A percentile compares a stretch with the other conserved stretches of the same genome.
phyloP scores from a whole-genome alignment of 495 filamentous ascomycete genomes.

The Hypoxylon rickii region DNA sequence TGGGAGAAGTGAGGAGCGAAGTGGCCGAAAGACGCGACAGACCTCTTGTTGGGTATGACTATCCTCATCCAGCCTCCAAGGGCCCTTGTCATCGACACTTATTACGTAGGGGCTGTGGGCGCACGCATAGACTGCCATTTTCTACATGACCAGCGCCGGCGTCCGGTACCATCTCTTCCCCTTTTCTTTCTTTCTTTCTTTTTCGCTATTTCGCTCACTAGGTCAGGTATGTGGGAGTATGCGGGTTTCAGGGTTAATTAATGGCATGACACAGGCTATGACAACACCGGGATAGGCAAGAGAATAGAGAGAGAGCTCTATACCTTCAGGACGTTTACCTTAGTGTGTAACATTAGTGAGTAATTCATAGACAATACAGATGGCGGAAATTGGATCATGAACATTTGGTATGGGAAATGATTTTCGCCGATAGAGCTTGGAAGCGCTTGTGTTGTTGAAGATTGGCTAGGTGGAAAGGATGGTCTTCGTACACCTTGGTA shows the following conservation, averaged over 20 bases:
- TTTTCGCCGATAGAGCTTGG: no score
- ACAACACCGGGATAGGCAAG: slow-evolving; percentile 3
- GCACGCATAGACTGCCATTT: slow-evolving; percentile 26
- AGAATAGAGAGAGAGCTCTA: slow-evolving; percentile 3
- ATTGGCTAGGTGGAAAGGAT: no score
- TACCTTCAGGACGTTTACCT: no score
- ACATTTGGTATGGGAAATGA: background rate
- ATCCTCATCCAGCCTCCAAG: no score
- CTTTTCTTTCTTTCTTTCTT: background rate
- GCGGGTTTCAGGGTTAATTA: slow-evolving; percentile 23
- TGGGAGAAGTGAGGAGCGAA: no score
- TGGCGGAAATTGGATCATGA: background rate
- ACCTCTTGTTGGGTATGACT: background rate
- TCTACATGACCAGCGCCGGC: slow-evolving; percentile 30
- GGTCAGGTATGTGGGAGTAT: background rate
- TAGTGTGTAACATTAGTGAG: slow-evolving; percentile 5
- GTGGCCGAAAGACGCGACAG: no score
- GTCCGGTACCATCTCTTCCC: slow-evolving; percentile 8
- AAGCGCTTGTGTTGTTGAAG: no score
- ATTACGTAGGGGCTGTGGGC: background rate
- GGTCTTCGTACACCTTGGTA: no score
- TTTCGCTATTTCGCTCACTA: background rate
- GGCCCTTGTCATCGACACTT: no score
- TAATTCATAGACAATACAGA: slow-evolving; percentile 11
- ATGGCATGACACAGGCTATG: slow-evolving; percentile 3